phyloP scores from a whole-genome alignment of 2,329 filamentous ascomycete species.

The Colletotrichum sp. region DNA sequence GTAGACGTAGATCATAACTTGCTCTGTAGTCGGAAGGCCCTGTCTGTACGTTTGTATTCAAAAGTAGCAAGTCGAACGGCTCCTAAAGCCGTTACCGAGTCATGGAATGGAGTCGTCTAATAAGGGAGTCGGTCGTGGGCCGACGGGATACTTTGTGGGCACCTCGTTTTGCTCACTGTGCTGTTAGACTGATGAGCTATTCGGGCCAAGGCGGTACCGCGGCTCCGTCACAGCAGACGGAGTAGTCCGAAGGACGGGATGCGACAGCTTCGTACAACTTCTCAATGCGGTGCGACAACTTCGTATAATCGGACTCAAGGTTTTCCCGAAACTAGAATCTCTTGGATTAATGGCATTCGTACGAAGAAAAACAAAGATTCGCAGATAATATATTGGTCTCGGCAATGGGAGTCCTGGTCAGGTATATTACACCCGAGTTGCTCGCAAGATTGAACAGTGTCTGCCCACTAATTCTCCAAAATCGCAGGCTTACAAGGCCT shows the following conservation, averaged over 20 bases:
- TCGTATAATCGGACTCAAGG: background rate
- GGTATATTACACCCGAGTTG: background rate
- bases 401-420: background rate
- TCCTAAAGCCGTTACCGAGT: background rate
- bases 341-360: background rate
- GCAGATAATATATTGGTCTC: background rate
- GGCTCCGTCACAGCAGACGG: background rate
- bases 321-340: background rate
- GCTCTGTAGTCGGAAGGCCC: background rate
- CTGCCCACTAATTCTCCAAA: too few species aligned
- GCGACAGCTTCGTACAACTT: background rate
- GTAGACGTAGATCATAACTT: background rate
- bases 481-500: too few species aligned
- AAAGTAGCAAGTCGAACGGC: background rate
- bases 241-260: background rate
- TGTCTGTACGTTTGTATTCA: background rate
- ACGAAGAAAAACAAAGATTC: background rate
- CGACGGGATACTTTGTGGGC: background rate
- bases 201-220: background rate
- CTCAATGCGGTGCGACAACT: rapidly evolving
- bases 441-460: background rate
- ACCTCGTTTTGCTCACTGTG: background rate
- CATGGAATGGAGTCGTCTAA: background rate
- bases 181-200: background rate
- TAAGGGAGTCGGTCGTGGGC: background rate